These are phyloP conservation scores for Zopfochytrium polystomum DNA, from an alignment of 371 early-diverging fungal genomes.

Conservation along the genomic window DNA sequence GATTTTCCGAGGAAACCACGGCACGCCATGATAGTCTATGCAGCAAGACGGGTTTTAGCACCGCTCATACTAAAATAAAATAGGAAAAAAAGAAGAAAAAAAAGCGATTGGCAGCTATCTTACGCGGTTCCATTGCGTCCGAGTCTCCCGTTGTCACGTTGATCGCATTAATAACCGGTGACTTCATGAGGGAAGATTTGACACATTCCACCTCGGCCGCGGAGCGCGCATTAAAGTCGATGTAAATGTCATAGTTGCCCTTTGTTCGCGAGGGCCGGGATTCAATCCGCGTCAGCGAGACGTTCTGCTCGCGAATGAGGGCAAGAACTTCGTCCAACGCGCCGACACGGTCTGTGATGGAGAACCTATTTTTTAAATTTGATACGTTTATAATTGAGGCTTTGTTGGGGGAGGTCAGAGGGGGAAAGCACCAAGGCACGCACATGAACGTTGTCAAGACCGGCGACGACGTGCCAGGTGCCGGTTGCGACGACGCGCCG, in stretches of 20 bases:
- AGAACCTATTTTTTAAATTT: slow-evolving; percentile 55
- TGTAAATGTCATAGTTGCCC: slow-evolving; percentile 89
- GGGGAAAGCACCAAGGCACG: not conserved
- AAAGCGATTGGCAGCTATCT: too few species aligned
- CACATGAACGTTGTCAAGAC: not conserved
- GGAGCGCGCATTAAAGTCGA: slow-evolving; percentile 74
- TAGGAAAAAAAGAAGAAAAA: not conserved
- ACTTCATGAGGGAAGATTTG: slow-evolving; percentile 50
- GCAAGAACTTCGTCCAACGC: slow-evolving; percentile 79
- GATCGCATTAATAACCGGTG: slow-evolving; percentile 61
- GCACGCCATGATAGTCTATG: slow-evolving; percentile 43
- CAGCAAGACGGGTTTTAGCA: not conserved
- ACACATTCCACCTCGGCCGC: slow-evolving; percentile 55
- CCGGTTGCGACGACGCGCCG: not conserved
- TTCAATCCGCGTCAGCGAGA: slow-evolving; percentile 90
- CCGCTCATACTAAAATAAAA: not conserved
- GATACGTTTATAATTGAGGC: too few species aligned
- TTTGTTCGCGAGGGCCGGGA: slow-evolving; percentile 81
- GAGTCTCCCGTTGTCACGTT: slow-evolving; percentile 35
- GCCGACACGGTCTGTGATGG: slow-evolving; percentile 81
- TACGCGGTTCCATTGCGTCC: not conserved
- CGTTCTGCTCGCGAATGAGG: slow-evolving; percentile 66
- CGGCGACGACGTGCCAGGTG: not conserved
- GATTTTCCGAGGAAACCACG: slow-evolving; percentile 95
- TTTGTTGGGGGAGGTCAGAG: too few species aligned